Percentiles rank a stretch among this genome's conserved stretches.
Evolutionary conservation across 2,329 filamentous ascomycete species (phyloP).

Genomic region (Parastagonospora nodorum): DNA sequence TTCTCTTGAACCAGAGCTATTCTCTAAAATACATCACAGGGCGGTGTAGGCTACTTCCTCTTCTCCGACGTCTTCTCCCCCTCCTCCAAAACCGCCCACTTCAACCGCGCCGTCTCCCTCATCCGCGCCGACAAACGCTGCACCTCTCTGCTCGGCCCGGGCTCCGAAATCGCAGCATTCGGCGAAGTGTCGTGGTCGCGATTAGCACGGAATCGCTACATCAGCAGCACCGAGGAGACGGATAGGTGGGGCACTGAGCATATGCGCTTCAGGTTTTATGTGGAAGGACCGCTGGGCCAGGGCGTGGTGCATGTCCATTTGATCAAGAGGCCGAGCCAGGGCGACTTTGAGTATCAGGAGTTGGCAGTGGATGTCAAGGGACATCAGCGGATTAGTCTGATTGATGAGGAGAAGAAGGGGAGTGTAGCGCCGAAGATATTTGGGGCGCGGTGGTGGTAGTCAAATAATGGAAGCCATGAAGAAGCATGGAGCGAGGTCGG

Average conservation of each 20-base stretch:
- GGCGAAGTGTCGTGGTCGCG: conserved; percentile 82
- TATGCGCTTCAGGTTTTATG: conserved; percentile 81
- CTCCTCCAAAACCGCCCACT: conserved; percentile 83
- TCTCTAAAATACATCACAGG: conserved; percentile 52
- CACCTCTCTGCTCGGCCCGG: conserved; percentile 73
- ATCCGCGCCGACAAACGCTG: conserved; percentile 76
- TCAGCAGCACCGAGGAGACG: conserved; percentile 67
- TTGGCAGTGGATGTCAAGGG: conserved; percentile 81
- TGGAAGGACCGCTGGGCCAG: conserved; percentile 75
- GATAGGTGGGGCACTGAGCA: conserved; percentile 80
- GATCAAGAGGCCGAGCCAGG: conserved; percentile 67
- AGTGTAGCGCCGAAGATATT: conserved; percentile 44
- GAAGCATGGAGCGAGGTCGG: too few relatives aligned
- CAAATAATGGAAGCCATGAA: background rate
- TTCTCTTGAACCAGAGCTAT: background rate
- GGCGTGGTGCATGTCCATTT: conserved; percentile 81
- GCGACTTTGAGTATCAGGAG: conserved; percentile 77
- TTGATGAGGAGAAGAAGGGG: conserved; percentile 33
- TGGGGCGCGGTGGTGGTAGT: conserved; percentile 43
- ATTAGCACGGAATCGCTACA: conserved; percentile 70
- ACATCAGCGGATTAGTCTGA: conserved; percentile 52
- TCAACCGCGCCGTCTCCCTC: conserved; percentile 82
- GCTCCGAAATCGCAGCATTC: conserved; percentile 75
- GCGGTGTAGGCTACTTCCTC: conserved; percentile 64
- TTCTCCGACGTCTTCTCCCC: conserved; percentile 50